A percentile compares a stretch with the other conserved stretches of the same genome.
Conservation (phyloP, 208 protist genomes). For the Acanthamoeba lenticulata region DNA sequence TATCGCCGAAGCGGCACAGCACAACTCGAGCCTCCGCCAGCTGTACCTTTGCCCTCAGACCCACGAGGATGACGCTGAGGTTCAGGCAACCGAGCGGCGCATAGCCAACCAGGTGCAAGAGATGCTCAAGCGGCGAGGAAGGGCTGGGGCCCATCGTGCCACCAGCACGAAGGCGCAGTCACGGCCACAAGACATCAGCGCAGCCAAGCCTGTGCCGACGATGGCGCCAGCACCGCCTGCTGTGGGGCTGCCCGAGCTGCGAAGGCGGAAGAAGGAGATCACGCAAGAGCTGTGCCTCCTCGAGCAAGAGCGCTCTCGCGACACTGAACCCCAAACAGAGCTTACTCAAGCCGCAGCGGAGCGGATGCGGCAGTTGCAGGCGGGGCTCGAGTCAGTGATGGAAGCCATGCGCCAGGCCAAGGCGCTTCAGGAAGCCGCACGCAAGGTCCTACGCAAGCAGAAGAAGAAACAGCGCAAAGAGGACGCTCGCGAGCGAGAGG, state of each 20-base stretch:
- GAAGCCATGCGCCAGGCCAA: background rate
- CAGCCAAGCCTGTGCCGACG: background rate
- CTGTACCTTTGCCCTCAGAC: background rate
- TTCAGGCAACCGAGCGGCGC: background rate
- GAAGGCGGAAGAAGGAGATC: background rate
- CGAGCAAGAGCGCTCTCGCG: background rate
- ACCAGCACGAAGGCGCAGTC: background rate
- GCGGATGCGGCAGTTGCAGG: background rate
- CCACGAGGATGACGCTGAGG: background rate
- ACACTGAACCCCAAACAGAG: no score
- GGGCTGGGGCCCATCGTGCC: background rate
- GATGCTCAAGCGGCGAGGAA: background rate
- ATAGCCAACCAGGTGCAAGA: background rate
- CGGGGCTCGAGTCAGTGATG: background rate
- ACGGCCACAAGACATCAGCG: background rate
- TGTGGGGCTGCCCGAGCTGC: background rate
- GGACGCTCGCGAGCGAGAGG: background rate
- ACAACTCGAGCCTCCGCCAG: background rate
- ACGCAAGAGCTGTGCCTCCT: background rate
- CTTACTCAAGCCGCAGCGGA: background rate
- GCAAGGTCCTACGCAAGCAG: slow-evolving; percentile 18
- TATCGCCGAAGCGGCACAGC: background rate
- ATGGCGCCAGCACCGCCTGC: background rate
- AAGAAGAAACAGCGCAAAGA: slow-evolving; percentile 18
- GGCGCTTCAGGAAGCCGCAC: background rate